Percentiles rank a stretch among this genome's conserved stretches.
Evolutionary conservation across 257 asterid species (phyloP).

Genomic region (Echites panduratus): DNA sequence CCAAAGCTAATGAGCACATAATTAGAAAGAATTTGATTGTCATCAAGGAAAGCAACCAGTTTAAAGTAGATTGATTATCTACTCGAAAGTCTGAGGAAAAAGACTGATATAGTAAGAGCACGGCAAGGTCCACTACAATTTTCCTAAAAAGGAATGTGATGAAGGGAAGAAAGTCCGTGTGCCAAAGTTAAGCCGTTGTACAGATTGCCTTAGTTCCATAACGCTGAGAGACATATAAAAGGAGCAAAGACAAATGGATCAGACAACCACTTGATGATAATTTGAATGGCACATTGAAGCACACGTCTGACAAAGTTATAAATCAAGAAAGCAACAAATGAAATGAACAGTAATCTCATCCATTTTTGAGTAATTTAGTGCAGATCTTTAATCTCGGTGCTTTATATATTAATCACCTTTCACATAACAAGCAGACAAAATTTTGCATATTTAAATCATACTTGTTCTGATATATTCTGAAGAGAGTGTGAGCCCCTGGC

Average conservation of each 20-base stretch:
- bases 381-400: background rate
- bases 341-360: background rate
- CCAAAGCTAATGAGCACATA: background rate
- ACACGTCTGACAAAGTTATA: background rate
- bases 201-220: background rate
- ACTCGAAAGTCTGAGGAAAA: background rate
- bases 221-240: background rate
- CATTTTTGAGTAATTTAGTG: background rate
- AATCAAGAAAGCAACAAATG: constrained; percentile 6
- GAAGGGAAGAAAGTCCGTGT: background rate
- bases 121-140: background rate
- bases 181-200: background rate
- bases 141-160: background rate
- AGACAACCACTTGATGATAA: background rate
- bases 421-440: background rate
- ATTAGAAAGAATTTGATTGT: background rate
- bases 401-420: background rate
- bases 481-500: constrained; percentile 13
- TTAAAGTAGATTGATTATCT: constrained; percentile 7
- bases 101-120: background rate
- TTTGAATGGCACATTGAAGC: constrained; percentile 4
- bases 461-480: constrained; percentile 1
- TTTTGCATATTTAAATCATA: constrained; percentile 13
- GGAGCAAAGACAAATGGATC: constrained; percentile 4
- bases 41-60: background rate